Base-by-base conservation (phyloP, 2,329 filamentous ascomycete genomes). In the Akanthomyces dipterigenus region DNA sequence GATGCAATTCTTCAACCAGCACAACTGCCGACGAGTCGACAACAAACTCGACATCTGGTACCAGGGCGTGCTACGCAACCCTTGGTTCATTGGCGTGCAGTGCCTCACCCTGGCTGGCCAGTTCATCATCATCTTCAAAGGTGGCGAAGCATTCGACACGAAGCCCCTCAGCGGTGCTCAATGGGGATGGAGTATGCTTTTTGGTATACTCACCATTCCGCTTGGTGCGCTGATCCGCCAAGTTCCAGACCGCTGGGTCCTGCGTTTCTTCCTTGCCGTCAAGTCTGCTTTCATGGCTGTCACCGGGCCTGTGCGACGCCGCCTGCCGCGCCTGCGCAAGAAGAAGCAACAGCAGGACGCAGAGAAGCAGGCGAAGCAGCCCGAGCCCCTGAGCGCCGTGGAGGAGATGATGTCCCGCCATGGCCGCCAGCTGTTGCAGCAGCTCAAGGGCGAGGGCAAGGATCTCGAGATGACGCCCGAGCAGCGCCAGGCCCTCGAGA, bases 1-100 rank as follows among this genome's bases (percentile, higher is more conserved):
- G 88, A 91, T 93, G 88, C 90, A 93, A 66, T 90, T 95, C 65
- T 93, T 93, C 80, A 93, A 95, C 68, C 85, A 91, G 67, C 84
- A 90, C 75, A 93, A 72, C 77, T 92, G 90, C 73, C 87, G 90
- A 42, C 85, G 90, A 14, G 84, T 93, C 9, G 90, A 93, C 72
- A 93, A 95, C 73, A 86, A 86, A 63, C 86, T 93, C 73, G 93
- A 95, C 70, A 88, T 95, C 60, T 76, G 74, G 67, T 91, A 93
- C 64, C 89, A 93, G 70, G 88, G 88, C 28, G 83, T 93, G 49
- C 77, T 83, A 20, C 81, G 81, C 60, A 96, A 95, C 69, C 87
- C 82, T 64, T 93, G 90, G 83, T 95, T 95, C 75, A 79, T 89
- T 38, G 79, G 77, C 4, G 89, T 90, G 43, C 82, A 88, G 67